Percentiles rank a stretch among this genome's conserved stretches.
Conservation (phyloP, 208 protist species). For the Entamoeba invadens region DNA sequence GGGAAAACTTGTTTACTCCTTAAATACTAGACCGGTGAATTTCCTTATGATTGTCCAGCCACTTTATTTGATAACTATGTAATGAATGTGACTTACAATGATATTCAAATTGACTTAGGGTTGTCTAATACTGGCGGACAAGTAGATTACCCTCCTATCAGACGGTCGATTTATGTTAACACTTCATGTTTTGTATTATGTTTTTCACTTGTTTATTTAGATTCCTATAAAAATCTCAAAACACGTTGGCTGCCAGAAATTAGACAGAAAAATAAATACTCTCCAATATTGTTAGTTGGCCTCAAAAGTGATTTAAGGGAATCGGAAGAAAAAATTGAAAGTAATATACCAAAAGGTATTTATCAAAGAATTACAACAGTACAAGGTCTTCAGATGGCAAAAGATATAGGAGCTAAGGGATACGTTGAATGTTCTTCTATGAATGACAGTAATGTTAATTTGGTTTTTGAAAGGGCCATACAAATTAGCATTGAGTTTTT, state of each 20-base stretch:
- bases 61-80: constrained; percentile 40
- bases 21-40: neutral
- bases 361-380: too few relatives aligned
- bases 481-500: too few relatives aligned
- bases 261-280: constrained; percentile 4
- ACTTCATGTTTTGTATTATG: constrained; percentile 54
- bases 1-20: constrained; percentile 19
- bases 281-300: constrained; percentile 44
- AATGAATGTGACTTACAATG: constrained; percentile 5
- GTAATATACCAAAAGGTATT: too few relatives aligned
- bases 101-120: neutral
- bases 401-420: too few relatives aligned
- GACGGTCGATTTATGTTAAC: constrained; percentile 43
- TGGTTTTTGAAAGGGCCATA: too few relatives aligned
- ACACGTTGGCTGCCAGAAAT: constrained; percentile 39
- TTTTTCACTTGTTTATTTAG: constrained; percentile 47
- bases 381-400: too few relatives aligned
- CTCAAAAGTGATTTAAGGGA: too few relatives aligned
- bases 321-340: too few relatives aligned
- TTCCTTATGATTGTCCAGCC: constrained; percentile 6
- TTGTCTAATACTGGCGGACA: constrained; percentile 40
- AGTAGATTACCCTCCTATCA: constrained; percentile 48
- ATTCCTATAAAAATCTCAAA: constrained; percentile 53
- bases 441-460: too few relatives aligned
- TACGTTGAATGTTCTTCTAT: too few relatives aligned